Evolutionary conservation across 176 grass and related monocot genomes (phyloP).

Genomic region (Carex cristatella): DNA sequence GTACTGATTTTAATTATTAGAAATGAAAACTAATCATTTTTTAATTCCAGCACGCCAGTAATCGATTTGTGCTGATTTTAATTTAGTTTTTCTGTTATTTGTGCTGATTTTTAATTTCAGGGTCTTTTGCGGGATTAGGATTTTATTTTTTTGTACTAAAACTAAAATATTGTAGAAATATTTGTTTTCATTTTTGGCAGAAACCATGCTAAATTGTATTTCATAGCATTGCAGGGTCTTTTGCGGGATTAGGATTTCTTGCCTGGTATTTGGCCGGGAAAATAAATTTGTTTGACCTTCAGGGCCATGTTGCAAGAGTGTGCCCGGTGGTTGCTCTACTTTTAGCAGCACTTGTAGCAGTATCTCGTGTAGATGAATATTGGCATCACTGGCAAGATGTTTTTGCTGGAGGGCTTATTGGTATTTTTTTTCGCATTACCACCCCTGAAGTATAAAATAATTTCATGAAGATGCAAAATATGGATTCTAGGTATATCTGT

Average conservation of each 20-base stretch:
- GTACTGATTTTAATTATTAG: background rate
- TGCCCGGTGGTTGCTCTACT: constrained; percentile 64
- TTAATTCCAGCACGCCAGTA: no score
- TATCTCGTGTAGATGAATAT: constrained; percentile 85
- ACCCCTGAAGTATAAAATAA: background rate
- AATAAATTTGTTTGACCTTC: constrained; percentile 61
- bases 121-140: no score
- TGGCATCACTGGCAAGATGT: constrained; percentile 97
- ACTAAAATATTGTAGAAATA: constrained; percentile 4
- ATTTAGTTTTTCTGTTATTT: no score
- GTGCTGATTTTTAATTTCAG: no score
- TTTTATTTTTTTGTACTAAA: no score
- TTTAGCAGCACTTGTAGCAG: constrained; percentile 53
- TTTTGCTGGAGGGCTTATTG: constrained; percentile 54
- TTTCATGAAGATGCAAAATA: background rate
- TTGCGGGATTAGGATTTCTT: constrained; percentile 82
- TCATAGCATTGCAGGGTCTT: constrained; percentile 44
- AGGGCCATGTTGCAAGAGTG: constrained; percentile 65
- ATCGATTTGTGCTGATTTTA: no score
- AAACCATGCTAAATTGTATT: background rate
- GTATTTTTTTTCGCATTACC: constrained; percentile 16
- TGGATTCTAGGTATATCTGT: no score
- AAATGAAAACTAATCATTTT: background rate
- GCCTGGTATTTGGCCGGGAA: constrained; percentile 80
- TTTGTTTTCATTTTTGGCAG: background rate